These are phyloP conservation scores for Trichoderma atroviride DNA, from an alignment of 2,329 filamentous ascomycete species.

Conservation along the genomic window DNA sequence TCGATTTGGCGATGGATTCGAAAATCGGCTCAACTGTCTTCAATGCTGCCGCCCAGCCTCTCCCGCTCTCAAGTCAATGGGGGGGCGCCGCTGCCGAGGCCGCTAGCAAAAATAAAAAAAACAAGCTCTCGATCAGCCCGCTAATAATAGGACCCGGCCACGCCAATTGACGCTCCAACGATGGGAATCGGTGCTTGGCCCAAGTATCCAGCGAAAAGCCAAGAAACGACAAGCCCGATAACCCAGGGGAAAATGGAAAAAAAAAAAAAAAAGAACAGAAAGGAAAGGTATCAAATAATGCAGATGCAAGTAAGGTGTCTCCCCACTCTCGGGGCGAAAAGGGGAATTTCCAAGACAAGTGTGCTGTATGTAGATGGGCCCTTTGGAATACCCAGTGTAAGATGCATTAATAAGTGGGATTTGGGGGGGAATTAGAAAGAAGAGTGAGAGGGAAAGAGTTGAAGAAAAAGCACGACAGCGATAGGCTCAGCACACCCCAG, in stretches of 20 bases:
- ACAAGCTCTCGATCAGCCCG: background rate
- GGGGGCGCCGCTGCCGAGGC: background rate
- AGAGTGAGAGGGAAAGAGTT: background rate
- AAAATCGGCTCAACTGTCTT: background rate
- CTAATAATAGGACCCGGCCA: background rate
- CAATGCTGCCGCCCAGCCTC: background rate
- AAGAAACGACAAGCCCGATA: background rate
- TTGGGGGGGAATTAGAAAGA: no score
- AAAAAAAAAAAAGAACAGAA: background rate
- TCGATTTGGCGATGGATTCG: background rate
- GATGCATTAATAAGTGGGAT: background rate
- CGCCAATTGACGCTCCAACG: background rate
- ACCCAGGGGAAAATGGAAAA: no score
- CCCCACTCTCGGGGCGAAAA: background rate
- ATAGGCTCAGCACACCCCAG: slow-evolving; percentile 8
- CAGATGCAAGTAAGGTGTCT: background rate
- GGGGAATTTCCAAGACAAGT: background rate
- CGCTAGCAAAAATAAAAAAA: background rate
- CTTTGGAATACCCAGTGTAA: background rate
- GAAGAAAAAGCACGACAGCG: background rate
- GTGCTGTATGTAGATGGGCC: no score
- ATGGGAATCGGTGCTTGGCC: background rate
- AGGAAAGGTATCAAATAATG: background rate
- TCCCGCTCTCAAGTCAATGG: background rate
- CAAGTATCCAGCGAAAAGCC: background rate